Evolutionary conservation across 805 yeast genomes (phyloP).

Genomic region (Yarrowia sp.): DNA sequence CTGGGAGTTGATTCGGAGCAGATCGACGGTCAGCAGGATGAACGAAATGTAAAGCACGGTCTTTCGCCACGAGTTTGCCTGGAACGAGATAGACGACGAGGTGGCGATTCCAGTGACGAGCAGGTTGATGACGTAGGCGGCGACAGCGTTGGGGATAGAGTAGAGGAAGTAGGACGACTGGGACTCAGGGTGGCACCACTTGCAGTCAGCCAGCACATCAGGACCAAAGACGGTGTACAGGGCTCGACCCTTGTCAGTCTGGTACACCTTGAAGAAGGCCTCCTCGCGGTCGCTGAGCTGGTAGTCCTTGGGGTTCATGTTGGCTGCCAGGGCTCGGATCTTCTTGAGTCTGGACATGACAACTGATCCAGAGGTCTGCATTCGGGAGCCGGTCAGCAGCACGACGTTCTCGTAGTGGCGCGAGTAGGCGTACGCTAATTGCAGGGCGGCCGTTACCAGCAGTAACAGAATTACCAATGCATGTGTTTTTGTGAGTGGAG

Average conservation of each 20-base stretch:
- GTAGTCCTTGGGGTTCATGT: constrained; percentile 10
- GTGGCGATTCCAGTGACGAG: constrained; percentile 30
- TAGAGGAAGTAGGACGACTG: constrained; percentile 29
- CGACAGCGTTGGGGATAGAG: constrained; percentile 28
- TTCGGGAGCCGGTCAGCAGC: constrained; percentile 28
- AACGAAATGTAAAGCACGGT: constrained; percentile 17
- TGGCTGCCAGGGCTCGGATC: constrained; percentile 9
- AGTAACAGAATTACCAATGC: constrained; percentile 18
- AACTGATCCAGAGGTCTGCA: constrained; percentile 31
- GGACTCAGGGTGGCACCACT: constrained; percentile 31
- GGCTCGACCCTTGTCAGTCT: constrained; percentile 28
- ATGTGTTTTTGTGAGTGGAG: constrained; percentile 20
- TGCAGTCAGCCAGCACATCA: constrained; percentile 31
- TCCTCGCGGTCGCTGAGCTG: constrained; percentile 23
- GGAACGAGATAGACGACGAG: constrained; percentile 18
- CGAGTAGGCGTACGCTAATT: constrained; percentile 12
- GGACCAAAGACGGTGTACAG: constrained; percentile 33
- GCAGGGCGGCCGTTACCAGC: constrained; percentile 9
- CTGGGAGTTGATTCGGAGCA: constrained; percentile 20
- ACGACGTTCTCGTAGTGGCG: constrained; percentile 29
- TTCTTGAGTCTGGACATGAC: constrained; percentile 28
- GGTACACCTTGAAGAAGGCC: constrained; percentile 28
- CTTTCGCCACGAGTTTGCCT: constrained; percentile 22
- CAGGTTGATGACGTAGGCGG: constrained; percentile 30
- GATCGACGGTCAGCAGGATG: constrained; percentile 6